Percentiles rank a stretch among this genome's conserved stretches.
These are phyloP conservation scores for Helichrysum umbraculigerum DNA, from an alignment of 129 eudicot genomes.

Conservation along the genomic window DNA sequence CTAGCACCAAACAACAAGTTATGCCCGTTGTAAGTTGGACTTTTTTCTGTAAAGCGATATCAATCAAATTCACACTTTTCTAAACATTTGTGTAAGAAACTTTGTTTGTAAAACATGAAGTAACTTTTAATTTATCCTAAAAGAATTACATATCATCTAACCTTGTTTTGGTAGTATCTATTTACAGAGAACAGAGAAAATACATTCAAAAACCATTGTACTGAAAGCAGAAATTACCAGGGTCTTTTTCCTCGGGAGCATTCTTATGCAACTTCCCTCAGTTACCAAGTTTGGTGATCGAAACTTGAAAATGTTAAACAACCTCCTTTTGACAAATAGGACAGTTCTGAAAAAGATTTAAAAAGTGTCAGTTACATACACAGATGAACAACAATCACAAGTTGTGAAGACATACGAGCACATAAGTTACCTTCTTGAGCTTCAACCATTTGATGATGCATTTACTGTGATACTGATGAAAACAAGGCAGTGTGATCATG, in stretches of 20 bases:
- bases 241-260: not conserved
- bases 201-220: not conserved
- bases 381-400: not conserved
- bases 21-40: no score
- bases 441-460: conserved; percentile 67
- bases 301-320: conserved; percentile 25
- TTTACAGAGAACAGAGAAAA: conserved; percentile 1
- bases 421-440: conserved; percentile 51
- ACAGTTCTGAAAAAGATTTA: conserved; percentile 46
- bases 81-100: no score
- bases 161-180: conserved; percentile 5
- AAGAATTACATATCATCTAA: not conserved
- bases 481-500: conserved; percentile 64
- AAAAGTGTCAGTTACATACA: not conserved
- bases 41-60: no score
- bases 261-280: conserved; percentile 3
- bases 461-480: conserved; percentile 60
- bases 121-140: not conserved
- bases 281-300: conserved; percentile 15
- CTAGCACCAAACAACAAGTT: no score
- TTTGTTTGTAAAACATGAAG: not conserved
- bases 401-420: not conserved
- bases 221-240: conserved; percentile 19
- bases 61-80: not conserved
- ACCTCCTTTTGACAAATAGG: conserved; percentile 76